Conservation (phyloP, 495 filamentous ascomycete genomes). For the Xylaria cubensis region DNA sequence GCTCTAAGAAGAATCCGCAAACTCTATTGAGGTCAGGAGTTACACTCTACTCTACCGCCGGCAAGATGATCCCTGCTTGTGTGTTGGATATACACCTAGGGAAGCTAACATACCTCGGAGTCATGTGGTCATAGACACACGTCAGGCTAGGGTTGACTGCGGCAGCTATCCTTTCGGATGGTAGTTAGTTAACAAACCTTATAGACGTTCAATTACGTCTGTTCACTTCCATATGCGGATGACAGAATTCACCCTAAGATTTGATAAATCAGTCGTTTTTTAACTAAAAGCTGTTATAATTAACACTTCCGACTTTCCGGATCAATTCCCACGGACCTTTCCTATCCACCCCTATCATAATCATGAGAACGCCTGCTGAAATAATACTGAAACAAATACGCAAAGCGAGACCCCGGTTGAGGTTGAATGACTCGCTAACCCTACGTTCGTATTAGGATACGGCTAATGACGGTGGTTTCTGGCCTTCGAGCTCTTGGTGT, state of each 20-base stretch:
- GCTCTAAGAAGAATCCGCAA: neutral
- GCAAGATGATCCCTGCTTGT: neutral
- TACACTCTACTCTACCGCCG: neutral
- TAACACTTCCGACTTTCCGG: neutral
- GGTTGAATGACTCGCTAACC: conserved; percentile 2
- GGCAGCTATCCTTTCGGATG: neutral
- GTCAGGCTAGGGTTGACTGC: neutral
- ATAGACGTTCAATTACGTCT: neutral
- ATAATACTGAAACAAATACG: neutral
- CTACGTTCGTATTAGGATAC: neutral
- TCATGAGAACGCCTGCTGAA: neutral
- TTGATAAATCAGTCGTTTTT: neutral
- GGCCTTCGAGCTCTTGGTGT: neutral
- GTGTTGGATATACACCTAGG: neutral
- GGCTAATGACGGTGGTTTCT: conserved; percentile 1
- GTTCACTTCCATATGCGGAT: neutral
- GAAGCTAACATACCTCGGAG: neutral
- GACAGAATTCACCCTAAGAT: too few relatives aligned
- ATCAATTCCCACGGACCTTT: neutral
- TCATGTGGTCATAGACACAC: neutral
- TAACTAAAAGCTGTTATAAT: neutral
- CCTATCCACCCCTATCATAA: neutral
- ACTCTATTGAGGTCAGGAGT: conserved; percentile 16
- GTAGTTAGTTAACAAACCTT: neutral
- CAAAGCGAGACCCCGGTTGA: neutral